Base-by-base conservation (phyloP, 352 stramenopile genomes). In the Pythium guiyangense region DNA sequence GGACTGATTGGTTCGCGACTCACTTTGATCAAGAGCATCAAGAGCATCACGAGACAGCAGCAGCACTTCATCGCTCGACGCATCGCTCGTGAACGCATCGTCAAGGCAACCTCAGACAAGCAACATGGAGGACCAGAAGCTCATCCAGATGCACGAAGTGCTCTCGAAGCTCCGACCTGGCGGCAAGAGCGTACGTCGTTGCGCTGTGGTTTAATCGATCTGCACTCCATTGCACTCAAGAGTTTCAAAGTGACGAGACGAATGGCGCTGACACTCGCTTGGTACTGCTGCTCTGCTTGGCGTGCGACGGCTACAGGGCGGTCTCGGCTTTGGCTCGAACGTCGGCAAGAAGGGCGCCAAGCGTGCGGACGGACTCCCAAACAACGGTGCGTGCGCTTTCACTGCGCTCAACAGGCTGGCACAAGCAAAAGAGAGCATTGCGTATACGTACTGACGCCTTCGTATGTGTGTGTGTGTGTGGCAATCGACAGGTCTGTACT, bases 141-240 rank as follows among this genome's bases (percentile, higher is more conserved):
- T 94, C 51, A 77, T 92, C 54, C 69, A 84, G 57, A 72, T 94
- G 57, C 84, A 94, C 73, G 81, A 94, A 54, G 83, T 88, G 75
- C 81, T 94, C 59, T 88, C 83, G 8, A 87, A 86, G 77, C 78
- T 94, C 48, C 84, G 84, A 17, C 84, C 84, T 10, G 81, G 83
- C 40, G 84, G 84, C 57, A 94, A 92, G 57, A 87, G 79, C 74
- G 79, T 89, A 63, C 40, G 62, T 58, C 52, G n/a, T 26, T 42
- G n/a, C n/a, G 12, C 54, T 46, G 22, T 45, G n/a, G n/a, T n/a
- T n/a, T n/a, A n/a, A n/a, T n/a, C 22, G 18, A 8, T 20, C 31
- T 14, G n/a, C n/a, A 39, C 25, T 42, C 10, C 14, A 8, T 35
- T 5, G 8, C 39, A 20, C n/a, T 29, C 17, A 3, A 10, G 39